These are phyloP conservation scores for Chlorella sp. DNA, from an alignment of 139 green algal species.

Conservation along the genomic window DNA sequence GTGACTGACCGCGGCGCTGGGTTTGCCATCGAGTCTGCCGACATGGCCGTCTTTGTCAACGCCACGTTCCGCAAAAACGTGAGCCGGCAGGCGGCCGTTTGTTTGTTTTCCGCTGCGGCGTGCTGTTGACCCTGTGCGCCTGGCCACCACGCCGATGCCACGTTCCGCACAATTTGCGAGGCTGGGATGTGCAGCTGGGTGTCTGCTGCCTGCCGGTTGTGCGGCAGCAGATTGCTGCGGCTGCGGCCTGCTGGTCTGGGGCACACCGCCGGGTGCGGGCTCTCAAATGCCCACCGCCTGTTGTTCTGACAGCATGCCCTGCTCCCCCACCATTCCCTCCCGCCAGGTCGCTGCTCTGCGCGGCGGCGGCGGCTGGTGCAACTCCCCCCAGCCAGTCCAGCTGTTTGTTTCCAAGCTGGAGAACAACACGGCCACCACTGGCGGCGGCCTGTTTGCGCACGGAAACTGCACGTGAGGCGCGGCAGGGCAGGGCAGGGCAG, in stretches of 20 bases:
- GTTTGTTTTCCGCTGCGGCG: too few relatives aligned
- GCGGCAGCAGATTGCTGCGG: too few relatives aligned
- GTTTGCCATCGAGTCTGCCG: constrained; percentile 23
- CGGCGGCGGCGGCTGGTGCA: constrained; percentile 17
- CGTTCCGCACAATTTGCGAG: too few relatives aligned
- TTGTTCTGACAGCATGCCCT: neutral
- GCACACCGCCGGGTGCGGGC: too few relatives aligned
- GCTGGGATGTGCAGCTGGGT: constrained; percentile 9
- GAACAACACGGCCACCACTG: constrained; percentile 21
- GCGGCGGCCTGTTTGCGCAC: constrained; percentile 27
- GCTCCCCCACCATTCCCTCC: neutral
- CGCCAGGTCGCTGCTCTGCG: neutral
- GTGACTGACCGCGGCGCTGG: constrained; percentile 19
- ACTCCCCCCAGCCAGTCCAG: neutral
- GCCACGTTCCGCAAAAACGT: constrained; percentile 18
- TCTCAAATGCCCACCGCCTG: too few relatives aligned
- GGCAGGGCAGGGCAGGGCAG: neutral
- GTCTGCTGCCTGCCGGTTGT: neutral
- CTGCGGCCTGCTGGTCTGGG: too few relatives aligned
- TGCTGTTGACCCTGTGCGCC: too few relatives aligned
- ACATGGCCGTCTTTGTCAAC: constrained; percentile 19
- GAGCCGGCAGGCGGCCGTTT: neutral
- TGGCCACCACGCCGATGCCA: too few relatives aligned
- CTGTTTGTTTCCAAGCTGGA: neutral
- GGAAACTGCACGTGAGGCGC: constrained; percentile 4